Conservation (phyloP, 129 eudicot genomes). For the Deinandra increscens region DNA sequence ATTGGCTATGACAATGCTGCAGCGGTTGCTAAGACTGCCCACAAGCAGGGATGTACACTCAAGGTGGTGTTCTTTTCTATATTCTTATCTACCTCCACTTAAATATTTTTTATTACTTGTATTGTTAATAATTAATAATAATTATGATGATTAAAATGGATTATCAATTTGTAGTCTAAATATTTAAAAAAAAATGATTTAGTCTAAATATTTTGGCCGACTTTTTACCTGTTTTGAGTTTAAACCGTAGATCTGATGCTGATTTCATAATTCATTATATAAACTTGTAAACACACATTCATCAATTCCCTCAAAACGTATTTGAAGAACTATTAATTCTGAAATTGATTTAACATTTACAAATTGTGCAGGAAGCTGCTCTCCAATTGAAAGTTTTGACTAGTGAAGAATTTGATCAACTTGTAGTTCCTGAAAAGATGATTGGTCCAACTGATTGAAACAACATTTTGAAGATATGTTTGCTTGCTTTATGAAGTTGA, state of each 20-base stretch:
- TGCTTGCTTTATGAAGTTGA: constrained; percentile 19
- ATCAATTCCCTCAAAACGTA: neutral
- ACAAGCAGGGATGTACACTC: constrained; percentile 87
- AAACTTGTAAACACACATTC: neutral
- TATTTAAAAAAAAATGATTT: neutral
- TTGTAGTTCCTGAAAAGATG: constrained; percentile 94
- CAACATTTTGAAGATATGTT: neutral
- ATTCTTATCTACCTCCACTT: neutral
- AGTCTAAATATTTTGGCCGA: neutral
- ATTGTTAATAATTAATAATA: neutral
- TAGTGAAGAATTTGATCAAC: constrained; percentile 76
- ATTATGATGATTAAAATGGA: neutral
- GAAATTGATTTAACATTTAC: neutral
- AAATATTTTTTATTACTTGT: neutral
- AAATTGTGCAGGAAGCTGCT: constrained; percentile 80
- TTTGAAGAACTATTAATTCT: neutral
- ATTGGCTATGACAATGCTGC: constrained; percentile 99
- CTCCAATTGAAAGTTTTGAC: constrained; percentile 66
- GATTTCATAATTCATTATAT: neutral
- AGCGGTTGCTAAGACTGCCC: constrained; percentile 94
- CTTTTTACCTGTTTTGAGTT: neutral
- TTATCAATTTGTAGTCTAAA: neutral
- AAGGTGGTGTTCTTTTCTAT: constrained; percentile 52
- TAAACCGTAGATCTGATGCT: neutral
- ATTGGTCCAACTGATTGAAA: constrained; percentile 77